Conservation (phyloP, 169 alveolate genomes). For the Plasmodium sp. region DNA sequence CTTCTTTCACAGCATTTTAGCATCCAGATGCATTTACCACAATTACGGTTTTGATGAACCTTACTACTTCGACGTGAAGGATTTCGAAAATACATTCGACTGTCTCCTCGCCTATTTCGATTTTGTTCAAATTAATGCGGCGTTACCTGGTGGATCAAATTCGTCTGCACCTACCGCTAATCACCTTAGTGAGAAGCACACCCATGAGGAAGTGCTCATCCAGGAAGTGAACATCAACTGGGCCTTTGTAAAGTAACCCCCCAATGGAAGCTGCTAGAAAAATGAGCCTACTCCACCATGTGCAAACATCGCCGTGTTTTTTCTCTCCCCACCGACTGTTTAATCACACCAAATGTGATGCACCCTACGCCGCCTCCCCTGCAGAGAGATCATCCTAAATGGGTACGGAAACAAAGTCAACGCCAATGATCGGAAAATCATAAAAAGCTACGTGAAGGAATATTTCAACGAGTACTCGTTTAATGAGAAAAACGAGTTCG, state of each 20-base stretch:
- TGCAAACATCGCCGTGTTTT: neutral
- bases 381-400: slow-evolving; percentile 50
- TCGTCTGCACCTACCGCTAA: neutral
- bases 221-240: slow-evolving; percentile 47
- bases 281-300: neutral
- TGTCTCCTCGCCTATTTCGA: slow-evolving; percentile 29
- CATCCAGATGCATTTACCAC: slow-evolving; percentile 35
- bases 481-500: slow-evolving; percentile 65
- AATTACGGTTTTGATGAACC: slow-evolving; percentile 56
- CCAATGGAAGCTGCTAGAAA: neutral
- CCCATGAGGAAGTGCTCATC: neutral
- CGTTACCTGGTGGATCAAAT: neutral
- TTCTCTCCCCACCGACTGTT: neutral
- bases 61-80: slow-evolving; percentile 31
- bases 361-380: neutral
- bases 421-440: slow-evolving; percentile 25
- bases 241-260: slow-evolving; percentile 38
- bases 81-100: slow-evolving; percentile 64
- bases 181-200: neutral
- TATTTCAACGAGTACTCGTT: slow-evolving; percentile 66
- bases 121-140: slow-evolving; percentile 4
- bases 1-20: slow-evolving; percentile 46
- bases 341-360: neutral
- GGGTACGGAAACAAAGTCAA: slow-evolving; percentile 40
- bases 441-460: slow-evolving; percentile 65